Evolutionary conservation across 495 filamentous ascomycete genomes (phyloP), one percentile per base, ranked within the genome.

Genomic region (Aspergillus ellipticus): DNA sequence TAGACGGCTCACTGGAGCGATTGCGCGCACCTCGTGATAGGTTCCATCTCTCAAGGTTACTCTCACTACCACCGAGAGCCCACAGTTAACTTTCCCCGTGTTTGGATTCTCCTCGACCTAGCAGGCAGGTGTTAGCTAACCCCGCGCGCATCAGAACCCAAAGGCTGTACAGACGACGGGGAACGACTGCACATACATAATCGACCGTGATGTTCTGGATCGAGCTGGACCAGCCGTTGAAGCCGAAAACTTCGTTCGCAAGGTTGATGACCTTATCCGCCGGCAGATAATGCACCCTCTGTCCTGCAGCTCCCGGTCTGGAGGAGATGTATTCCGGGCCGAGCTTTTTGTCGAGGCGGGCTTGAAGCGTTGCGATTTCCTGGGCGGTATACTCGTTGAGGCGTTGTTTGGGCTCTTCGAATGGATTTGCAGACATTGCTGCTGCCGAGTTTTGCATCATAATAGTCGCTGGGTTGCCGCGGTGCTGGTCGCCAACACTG

Each of bases 241-340:
- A 99, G 8, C 94, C 94, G 72, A 99, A 97, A 4, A 97, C 89
- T 62, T 99, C 91, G 64, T 99, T 99, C 31, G 94, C 94, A 33
- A 99, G 85, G 49, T 88, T 89, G 60, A 99, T 97, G 68, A 85
- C 89, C 74, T 97, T 97, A 61, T 97, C 91, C 6, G 89, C 91
- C 10, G 88, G 82, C 26, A 99, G 78, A 72, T 99, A 97, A 64
- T 94, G 89, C 16, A 97, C 86, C 68, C 89, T 93, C 53, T 84
- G 82, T 39, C 91, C 92, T 0, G 83, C 85, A 6, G 89, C 84
- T 16, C 95, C 94, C 15, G 86, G 77, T 62, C 94, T 79, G 5
- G 88, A 80, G 2, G 92, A 97, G 45, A 99, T 86, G 66, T 93
- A 97, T 75, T 99, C 95, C 1, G 94, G 95, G 1, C 94, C 94